Evolutionary conservation across 2,329 filamentous ascomycete species (phyloP).

Genomic region (Fusarium keratoplasticum): DNA sequence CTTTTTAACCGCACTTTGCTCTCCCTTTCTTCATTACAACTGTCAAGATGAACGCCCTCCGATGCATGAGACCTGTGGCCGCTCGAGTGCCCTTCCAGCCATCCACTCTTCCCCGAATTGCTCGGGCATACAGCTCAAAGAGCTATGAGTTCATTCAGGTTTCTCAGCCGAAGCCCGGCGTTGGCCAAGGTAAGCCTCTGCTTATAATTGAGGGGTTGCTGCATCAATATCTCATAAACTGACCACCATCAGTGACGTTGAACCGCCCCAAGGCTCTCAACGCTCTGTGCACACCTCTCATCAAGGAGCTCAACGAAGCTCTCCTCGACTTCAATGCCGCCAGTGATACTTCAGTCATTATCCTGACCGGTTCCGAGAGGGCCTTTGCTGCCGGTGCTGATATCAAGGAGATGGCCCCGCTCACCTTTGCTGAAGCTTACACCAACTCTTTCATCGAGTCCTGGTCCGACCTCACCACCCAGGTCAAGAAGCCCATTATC

Average conservation of each 20-base stretch:
- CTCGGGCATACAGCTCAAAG: conserved; percentile 64
- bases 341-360: conserved; percentile 77
- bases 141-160: conserved; percentile 86
- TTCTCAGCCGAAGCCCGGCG: conserved; percentile 86
- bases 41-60: conserved; percentile 63
- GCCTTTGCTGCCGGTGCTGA: conserved; percentile 97
- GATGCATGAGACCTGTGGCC: conserved; percentile 70
- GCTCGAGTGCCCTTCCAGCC: conserved; percentile 60
- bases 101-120: conserved; percentile 66
- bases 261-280: conserved; percentile 97
- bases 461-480: conserved; percentile 87
- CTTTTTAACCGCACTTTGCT: not conserved
- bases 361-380: conserved; percentile 89
- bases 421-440: conserved; percentile 91
- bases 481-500: conserved; percentile 93
- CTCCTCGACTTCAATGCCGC: conserved; percentile 77
- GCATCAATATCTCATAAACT: not conserved
- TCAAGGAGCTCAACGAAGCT: conserved; percentile 87
- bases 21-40: not conserved
- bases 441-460: conserved; percentile 92
- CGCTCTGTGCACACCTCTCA: conserved; percentile 90
- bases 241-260: conserved; percentile 76
- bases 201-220: not conserved
- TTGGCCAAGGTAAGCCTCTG: conserved; percentile 78
- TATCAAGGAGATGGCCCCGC: conserved; percentile 98